Evolutionary conservation across 2,329 filamentous ascomycete species (phyloP).

Genomic region (Hypoxylon sp.): DNA sequence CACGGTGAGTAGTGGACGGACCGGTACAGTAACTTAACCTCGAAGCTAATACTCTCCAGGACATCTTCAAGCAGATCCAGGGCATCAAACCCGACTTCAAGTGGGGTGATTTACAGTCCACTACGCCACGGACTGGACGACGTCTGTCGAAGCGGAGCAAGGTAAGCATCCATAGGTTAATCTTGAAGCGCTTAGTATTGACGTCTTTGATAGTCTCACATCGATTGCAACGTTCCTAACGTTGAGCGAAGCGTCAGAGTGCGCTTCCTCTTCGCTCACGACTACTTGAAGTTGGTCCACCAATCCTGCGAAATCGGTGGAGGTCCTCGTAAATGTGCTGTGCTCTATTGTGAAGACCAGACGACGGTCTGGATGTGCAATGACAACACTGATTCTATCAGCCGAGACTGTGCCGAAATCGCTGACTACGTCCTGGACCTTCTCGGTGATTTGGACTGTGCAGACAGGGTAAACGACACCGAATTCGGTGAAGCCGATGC

Average conservation of each 20-base stretch:
- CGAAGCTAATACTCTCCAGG: slow-evolving; percentile 4
- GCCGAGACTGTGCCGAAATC: slow-evolving; percentile 7
- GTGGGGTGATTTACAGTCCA: slow-evolving; percentile 24
- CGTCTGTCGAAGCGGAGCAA: slow-evolving; percentile 7
- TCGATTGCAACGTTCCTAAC: slow-evolving; percentile 24
- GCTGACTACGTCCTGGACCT: slow-evolving; percentile 24
- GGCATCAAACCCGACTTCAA: slow-evolving; percentile 30
- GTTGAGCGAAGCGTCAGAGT: neutral
- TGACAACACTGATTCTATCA: slow-evolving; percentile 19
- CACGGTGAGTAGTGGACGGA: slow-evolving; percentile 1
- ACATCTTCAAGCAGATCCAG: slow-evolving; percentile 31
- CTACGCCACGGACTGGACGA: neutral
- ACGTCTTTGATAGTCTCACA: slow-evolving; percentile 14
- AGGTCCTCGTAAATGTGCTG: slow-evolving; percentile 31
- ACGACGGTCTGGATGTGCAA: slow-evolving; percentile 30
- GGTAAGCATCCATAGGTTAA: neutral
- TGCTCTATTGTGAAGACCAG: slow-evolving; percentile 5
- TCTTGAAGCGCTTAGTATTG: neutral
- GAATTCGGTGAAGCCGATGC: neutral
- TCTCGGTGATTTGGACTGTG: slow-evolving; percentile 16
- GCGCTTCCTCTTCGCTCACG: slow-evolving; percentile 4
- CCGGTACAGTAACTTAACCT: no score
- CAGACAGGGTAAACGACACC: no score
- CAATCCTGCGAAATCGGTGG: slow-evolving; percentile 15
- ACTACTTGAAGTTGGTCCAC: slow-evolving; percentile 20